Evolutionary conservation across 2,329 filamentous ascomycete species (phyloP).

Genomic region (Claviceps paspali): DNA sequence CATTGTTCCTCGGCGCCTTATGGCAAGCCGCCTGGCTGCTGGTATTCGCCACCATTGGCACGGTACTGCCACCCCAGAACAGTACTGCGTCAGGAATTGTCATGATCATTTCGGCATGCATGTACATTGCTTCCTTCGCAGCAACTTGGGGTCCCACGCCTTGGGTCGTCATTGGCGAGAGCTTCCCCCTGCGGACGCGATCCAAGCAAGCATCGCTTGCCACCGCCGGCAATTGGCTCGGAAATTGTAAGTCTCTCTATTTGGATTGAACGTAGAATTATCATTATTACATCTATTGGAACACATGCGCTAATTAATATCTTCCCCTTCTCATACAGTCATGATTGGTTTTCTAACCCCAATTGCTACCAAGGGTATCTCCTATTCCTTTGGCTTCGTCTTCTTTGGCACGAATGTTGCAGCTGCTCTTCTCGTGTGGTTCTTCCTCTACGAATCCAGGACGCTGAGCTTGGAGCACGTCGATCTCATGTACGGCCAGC

Average conservation of each 20-base stretch:
- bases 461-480: slow-evolving; percentile 55
- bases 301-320: background rate
- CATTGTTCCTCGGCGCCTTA: slow-evolving; percentile 47
- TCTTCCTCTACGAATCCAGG: slow-evolving; percentile 53
- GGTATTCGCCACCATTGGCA: slow-evolving; percentile 46
- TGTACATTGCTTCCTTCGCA: slow-evolving; percentile 62
- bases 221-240: slow-evolving; percentile 40
- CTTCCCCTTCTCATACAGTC: slow-evolving; percentile 20
- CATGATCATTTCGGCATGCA: slow-evolving; percentile 58
- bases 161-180: slow-evolving; percentile 54
- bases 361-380: slow-evolving; percentile 45
- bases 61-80: slow-evolving; percentile 24
- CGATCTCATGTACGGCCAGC: slow-evolving; percentile 52
- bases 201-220: slow-evolving; percentile 39
- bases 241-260: slow-evolving; percentile 31
- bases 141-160: slow-evolving; percentile 54
- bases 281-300: too few relatives aligned
- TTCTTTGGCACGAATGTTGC: slow-evolving; percentile 47
- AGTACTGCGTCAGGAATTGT: slow-evolving; percentile 40
- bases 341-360: slow-evolving; percentile 54
- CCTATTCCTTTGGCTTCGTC: slow-evolving; percentile 49
- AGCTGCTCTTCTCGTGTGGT: slow-evolving; percentile 46
- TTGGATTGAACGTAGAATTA: too few relatives aligned
- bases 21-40: slow-evolving; percentile 54
- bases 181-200: slow-evolving; percentile 42